These are phyloP conservation scores for Neofusicoccum parvum DNA, from an alignment of 2,329 filamentous ascomycete species.

Conservation along the genomic window DNA sequence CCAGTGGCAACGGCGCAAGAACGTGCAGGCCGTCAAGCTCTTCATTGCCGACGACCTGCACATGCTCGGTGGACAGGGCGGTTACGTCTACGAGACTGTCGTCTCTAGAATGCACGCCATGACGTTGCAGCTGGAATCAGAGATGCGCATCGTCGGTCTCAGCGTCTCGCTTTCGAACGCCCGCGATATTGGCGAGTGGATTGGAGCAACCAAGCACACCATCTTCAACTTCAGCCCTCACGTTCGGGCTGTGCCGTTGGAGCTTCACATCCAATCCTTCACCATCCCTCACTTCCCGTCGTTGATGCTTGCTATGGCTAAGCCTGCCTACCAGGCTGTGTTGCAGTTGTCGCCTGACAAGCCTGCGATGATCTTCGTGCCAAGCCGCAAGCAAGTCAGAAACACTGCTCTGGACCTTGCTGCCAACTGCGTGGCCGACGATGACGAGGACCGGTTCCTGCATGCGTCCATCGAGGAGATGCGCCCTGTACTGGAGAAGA, in stretches of 20 bases:
- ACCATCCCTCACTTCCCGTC: conserved; percentile 96
- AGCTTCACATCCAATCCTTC: conserved; percentile 94
- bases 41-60: conserved; percentile 97
- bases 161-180: conserved; percentile 93
- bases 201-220: conserved; percentile 95
- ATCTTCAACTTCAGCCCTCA: conserved; percentile 98
- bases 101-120: conserved; percentile 99
- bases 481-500: conserved; percentile 74
- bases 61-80: conserved; percentile 81
- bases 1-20: conserved; percentile 96
- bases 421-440: conserved; percentile 82
- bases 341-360: conserved; percentile 86
- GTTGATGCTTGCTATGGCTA: conserved; percentile 97
- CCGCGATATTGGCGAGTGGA: conserved; percentile 94
- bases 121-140: conserved; percentile 79
- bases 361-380: conserved; percentile 88
- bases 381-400: conserved; percentile 89
- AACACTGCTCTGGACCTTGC: conserved; percentile 84
- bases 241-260: conserved; percentile 82
- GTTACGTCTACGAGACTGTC: conserved; percentile 92
- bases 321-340: conserved; percentile 87
- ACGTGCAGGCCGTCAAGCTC: conserved; percentile 84
- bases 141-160: conserved; percentile 83
- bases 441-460: conserved; percentile 91
- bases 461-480: conserved; percentile 83